Conservation (phyloP, 805 yeast genomes). For the Hemisphaericaspora nanyangensis region DNA sequence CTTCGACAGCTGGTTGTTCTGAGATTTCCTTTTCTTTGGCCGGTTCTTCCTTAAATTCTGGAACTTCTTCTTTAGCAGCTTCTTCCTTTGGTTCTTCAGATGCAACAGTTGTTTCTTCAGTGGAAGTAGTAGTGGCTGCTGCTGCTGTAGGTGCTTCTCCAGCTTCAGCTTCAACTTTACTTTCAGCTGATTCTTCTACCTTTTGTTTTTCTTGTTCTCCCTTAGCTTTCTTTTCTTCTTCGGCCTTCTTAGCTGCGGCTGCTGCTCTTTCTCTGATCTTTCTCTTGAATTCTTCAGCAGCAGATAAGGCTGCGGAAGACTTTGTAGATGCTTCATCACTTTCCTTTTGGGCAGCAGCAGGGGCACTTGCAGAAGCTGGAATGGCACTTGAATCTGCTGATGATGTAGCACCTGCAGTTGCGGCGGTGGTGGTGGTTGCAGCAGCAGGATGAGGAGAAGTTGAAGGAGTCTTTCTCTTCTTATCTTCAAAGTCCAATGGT, state of each 20-base stretch:
- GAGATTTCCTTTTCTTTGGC: neutral
- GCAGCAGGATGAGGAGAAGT: slow-evolving; percentile 22
- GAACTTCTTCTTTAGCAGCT: slow-evolving; percentile 3
- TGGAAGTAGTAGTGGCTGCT: neutral
- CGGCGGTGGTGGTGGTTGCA: slow-evolving; percentile 6
- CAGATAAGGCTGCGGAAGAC: slow-evolving; percentile 11
- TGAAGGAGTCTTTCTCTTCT: slow-evolving; percentile 28
- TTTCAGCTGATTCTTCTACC: too few relatives aligned
- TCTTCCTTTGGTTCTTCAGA: slow-evolving; percentile 4
- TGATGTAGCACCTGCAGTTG: slow-evolving; percentile 10
- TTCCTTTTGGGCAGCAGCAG: slow-evolving; percentile 10
- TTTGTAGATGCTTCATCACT: slow-evolving; percentile 13
- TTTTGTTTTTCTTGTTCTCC: neutral
- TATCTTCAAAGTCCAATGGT: slow-evolving; percentile 39
- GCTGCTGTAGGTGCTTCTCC: slow-evolving; percentile 8
- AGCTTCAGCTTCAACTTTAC: neutral
- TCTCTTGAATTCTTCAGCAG: slow-evolving; percentile 37
- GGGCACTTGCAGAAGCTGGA: slow-evolving; percentile 4
- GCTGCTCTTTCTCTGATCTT: slow-evolving; percentile 26
- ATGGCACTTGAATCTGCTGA: slow-evolving; percentile 9
- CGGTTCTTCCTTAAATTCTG: slow-evolving; percentile 7
- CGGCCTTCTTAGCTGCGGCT: slow-evolving; percentile 3
- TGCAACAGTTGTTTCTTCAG: neutral
- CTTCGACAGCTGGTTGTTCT: slow-evolving; percentile 3
- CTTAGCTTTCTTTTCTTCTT: slow-evolving; percentile 5